Conservation (phyloP, 140 eudicot species). For the Anethum foeniculum region DNA sequence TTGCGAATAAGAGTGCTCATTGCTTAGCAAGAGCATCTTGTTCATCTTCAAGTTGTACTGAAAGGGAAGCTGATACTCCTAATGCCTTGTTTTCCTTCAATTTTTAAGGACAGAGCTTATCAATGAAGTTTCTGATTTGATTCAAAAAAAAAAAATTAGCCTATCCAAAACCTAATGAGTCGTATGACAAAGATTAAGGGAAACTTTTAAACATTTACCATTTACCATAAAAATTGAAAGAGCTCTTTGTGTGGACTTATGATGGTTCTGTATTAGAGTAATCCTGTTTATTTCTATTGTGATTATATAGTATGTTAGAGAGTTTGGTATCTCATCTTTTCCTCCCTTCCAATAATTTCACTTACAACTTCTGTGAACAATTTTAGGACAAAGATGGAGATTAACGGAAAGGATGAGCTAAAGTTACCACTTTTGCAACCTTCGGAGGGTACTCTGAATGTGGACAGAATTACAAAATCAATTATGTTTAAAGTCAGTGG, state of each 20-base stretch:
- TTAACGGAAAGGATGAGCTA: constrained; percentile 62
- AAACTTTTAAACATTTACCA: background rate
- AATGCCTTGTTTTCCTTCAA: too few relatives aligned
- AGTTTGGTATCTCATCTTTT: background rate
- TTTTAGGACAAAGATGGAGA: constrained; percentile 34
- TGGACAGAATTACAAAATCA: constrained; percentile 32
- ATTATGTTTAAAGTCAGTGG: constrained; percentile 59
- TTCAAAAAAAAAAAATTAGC: background rate
- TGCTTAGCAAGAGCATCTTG: too few relatives aligned
- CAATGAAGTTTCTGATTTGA: too few relatives aligned
- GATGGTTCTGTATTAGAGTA: background rate
- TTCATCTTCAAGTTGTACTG: too few relatives aligned
- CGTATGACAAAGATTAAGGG: background rate
- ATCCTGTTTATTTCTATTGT: background rate
- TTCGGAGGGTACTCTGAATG: constrained; percentile 35
- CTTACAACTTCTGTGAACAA: background rate
- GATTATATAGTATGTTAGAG: background rate
- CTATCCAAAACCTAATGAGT: background rate
- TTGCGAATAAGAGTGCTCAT: too few relatives aligned
- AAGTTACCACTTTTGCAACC: constrained; percentile 59
- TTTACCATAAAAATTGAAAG: background rate
- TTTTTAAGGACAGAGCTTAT: too few relatives aligned
- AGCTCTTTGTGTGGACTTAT: background rate
- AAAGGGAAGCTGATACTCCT: too few relatives aligned
- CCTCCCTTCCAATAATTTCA: background rate